phyloP scores from a whole-genome alignment of 1,284 basidiomycete genomes.

The Microbotryum violaceum region DNA sequence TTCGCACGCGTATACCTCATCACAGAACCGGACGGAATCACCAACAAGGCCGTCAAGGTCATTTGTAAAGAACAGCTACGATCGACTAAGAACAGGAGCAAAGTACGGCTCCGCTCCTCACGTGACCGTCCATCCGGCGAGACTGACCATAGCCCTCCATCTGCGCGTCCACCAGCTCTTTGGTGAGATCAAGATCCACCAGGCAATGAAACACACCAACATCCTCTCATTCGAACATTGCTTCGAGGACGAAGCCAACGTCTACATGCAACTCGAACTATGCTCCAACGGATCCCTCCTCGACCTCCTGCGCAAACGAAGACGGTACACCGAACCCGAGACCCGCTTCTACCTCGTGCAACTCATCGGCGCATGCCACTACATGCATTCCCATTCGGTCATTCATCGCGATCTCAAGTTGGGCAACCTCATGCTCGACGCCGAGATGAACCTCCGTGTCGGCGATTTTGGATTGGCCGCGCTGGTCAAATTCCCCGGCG shows the following conservation, averaged over 20 bases:
- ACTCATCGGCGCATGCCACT: constrained; percentile 87
- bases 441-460: constrained; percentile 89
- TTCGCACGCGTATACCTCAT: constrained; percentile 33
- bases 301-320: constrained; percentile 83
- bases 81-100: constrained; percentile 43
- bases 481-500: constrained; percentile 89
- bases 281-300: constrained; percentile 76
- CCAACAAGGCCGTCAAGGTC: constrained; percentile 43
- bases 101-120: constrained; percentile 15
- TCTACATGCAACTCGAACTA: constrained; percentile 93
- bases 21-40: constrained; percentile 23
- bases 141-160: neutral
- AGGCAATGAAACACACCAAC: constrained; percentile 82
- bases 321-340: constrained; percentile 86
- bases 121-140: neutral
- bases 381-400: constrained; percentile 86
- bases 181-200: constrained; percentile 97
- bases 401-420: constrained; percentile 95
- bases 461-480: constrained; percentile 97
- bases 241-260: constrained; percentile 91
- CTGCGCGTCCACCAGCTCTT: constrained; percentile 57
- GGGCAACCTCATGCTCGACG: constrained; percentile 89
- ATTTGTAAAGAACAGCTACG: constrained; percentile 44
- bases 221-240: constrained; percentile 88
- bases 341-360: constrained; percentile 88